Base-by-base conservation (phyloP, 805 yeast genomes). In the Candida piceae region DNA sequence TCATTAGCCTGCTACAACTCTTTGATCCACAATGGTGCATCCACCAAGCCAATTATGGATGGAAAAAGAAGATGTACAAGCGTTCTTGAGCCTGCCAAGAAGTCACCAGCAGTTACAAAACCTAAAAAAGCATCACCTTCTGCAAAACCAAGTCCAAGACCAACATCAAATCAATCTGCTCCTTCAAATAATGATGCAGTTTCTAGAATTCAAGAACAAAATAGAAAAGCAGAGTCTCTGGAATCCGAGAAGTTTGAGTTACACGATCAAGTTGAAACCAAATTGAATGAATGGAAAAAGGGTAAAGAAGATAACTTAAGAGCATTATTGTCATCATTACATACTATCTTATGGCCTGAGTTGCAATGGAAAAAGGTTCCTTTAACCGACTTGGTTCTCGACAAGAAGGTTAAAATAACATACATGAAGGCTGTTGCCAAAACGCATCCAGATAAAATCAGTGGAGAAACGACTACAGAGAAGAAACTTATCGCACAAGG, bases 231-330 rank as follows among this genome's bases (percentile, higher is more conserved):
- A 21, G 76, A 67, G 30, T 58, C 64, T 20, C 55, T 63, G 7
- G 88, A 84, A 41, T 62, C 66, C 19, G 80, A 80, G 54, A 77
- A 72, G 49, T 77, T 75, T 43, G 66, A 60, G 28, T 62, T 86
- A 11, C 77, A 78, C 36, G 96, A 87, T 49, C 50, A 58, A 13
- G 82, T 87, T 9, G 77, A 76, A 37, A 57, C 46, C 2, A 68
- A 69, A 41, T 60, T 88, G 7, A 62, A 67, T 20, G 34, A 45
- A 1, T 89, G 97, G 97, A 74, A 75, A 38, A 44, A 54, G 2
- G 89, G 90, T 7, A 85, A 87, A 50, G 89, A 81, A 47, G 82
- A 80, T 36, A 88, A 93, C 52, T 63, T 93, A 16, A 70, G 99
- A 31, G 83, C 82, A 2, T 67, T 93, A 39, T 66, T 93, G 22